Evolutionary conservation across 2,329 filamentous ascomycete species (phyloP).

Genomic region (Coniochaeta sp.): DNA sequence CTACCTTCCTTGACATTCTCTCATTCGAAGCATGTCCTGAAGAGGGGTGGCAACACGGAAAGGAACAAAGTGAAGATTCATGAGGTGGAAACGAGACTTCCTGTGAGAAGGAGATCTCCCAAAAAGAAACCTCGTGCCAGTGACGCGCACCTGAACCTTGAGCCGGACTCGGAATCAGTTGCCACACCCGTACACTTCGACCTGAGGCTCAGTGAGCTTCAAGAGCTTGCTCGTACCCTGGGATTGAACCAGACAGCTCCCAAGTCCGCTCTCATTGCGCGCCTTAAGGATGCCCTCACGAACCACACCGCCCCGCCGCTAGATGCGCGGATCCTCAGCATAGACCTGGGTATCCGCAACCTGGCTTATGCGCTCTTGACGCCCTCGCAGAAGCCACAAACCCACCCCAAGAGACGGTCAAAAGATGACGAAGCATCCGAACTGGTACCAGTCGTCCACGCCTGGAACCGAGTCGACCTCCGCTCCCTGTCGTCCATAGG

Average conservation of each 20-base stretch:
- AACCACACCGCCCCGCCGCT: constrained; percentile 10
- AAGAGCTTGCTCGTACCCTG: constrained; percentile 38
- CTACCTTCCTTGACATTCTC: not conserved
- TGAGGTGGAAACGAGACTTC: not conserved
- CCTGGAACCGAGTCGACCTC: constrained; percentile 17
- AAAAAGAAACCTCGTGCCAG: not conserved
- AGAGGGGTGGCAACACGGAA: not conserved
- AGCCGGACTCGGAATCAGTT: not conserved
- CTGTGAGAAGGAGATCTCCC: not conserved
- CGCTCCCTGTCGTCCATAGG: not conserved
- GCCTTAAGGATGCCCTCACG: constrained; percentile 34
- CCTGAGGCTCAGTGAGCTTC: constrained; percentile 46
- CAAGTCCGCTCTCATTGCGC: constrained; percentile 45
- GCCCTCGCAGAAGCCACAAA: constrained; percentile 1
- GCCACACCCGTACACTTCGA: not conserved
- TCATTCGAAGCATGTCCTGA: not conserved
- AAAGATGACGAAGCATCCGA: no score
- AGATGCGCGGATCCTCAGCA: constrained; percentile 55
- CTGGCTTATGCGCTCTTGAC: constrained; percentile 63
- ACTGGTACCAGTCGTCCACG: constrained; percentile 7
- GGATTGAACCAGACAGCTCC: constrained; percentile 52
- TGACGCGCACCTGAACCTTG: not conserved
- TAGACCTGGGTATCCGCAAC: constrained; percentile 81
- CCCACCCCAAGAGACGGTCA: not conserved
- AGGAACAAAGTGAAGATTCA: not conserved